Base-by-base conservation (phyloP, 345 rosid species). In the Rhodomyrtus tomentosa region DNA sequence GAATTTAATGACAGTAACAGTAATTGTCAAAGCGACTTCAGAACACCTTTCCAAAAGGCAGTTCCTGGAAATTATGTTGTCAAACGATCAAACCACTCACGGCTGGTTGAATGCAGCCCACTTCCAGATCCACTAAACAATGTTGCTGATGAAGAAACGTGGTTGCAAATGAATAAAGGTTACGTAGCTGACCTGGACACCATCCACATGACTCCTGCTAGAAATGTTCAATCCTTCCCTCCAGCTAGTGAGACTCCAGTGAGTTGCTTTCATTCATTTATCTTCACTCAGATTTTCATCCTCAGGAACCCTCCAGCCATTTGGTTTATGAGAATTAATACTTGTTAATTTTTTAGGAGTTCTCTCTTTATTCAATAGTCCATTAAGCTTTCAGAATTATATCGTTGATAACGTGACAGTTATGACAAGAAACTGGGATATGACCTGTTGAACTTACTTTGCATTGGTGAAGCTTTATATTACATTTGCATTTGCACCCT, bases 131-230 rank as follows among this genome's bases (percentile, higher is more conserved):
- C 91, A 85, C 88, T 93, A 81, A 92, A 95, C 88, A 90, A 89
- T 82, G 91, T 97, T 68, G 99, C 98, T 53, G 99, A 97, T 87
- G 98, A 97, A 90, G 99, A 97, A 84, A 91, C 96, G 25, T 97
- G 98, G 99, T 87, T 92, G 86, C 92, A 93, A 91, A 91, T 97
- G 93, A 97, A 97, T 90, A 93, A 93, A 86, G 99, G 99, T 81
- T 94, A 89, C 85, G 84, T 91, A 81, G 92, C 93, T 87, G 96
- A 97, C 89, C 96, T 97, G 54, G 98, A 97, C 88, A 87, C 90
- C 54, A 88, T 97, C 86, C 95, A 89, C 84, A 89, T 87, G 88
- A 95, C 98, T 87, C 96, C 98, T 49, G 92, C 94, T 10, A 88
- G 92, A 89, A 92, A 93, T 91, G 87, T 90, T 86, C 96, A 93